phyloP scores from a whole-genome alignment of 2,329 filamentous ascomycete genomes.

The Aspergillus niger region DNA sequence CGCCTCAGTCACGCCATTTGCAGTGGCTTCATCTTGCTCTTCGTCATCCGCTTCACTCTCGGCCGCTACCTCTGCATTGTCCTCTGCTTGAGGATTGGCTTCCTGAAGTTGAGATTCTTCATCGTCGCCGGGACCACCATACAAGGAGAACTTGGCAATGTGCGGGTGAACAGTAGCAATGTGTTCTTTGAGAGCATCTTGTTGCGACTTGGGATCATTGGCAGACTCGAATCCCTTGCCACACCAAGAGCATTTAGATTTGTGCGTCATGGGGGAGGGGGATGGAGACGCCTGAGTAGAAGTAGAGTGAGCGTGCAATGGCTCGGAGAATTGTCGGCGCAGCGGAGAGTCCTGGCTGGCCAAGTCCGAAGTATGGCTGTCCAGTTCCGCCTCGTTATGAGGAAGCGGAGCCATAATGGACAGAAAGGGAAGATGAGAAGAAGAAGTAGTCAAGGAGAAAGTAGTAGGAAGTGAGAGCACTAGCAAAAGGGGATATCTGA shows the following conservation, averaged over 20 bases:
- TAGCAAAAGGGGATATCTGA: conserved; percentile 1
- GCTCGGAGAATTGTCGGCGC: conserved; percentile 44
- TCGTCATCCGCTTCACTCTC: conserved; percentile 18
- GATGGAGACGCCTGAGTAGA: conserved; percentile 40
- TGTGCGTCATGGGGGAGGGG: conserved; percentile 29
- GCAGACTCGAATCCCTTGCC: conserved; percentile 35
- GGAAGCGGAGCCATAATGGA: conserved; percentile 36
- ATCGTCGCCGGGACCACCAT: conserved; percentile 27
- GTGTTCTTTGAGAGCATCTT: conserved; percentile 37
- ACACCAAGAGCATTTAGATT: conserved; percentile 41
- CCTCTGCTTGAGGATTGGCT: conserved; percentile 20
- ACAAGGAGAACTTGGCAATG: conserved; percentile 28
- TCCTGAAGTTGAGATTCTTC: conserved; percentile 24
- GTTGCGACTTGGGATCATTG: conserved; percentile 27
- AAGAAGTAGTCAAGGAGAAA: conserved; percentile 10
- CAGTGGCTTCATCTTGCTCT: conserved; percentile 18
- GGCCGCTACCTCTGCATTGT: conserved; percentile 12
- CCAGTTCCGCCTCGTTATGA: conserved; percentile 37
- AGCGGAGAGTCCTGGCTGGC: conserved; percentile 40
- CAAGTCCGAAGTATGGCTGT: conserved; percentile 40
- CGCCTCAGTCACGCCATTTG: conserved; percentile 16
- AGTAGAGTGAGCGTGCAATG: conserved; percentile 35
- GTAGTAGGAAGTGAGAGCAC: neutral
- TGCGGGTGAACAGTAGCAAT: conserved; percentile 38
- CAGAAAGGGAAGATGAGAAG: conserved; percentile 8